Evolutionary conservation across 768 basidiomycete species (phyloP).

Genomic region (Trametes cingulata): DNA sequence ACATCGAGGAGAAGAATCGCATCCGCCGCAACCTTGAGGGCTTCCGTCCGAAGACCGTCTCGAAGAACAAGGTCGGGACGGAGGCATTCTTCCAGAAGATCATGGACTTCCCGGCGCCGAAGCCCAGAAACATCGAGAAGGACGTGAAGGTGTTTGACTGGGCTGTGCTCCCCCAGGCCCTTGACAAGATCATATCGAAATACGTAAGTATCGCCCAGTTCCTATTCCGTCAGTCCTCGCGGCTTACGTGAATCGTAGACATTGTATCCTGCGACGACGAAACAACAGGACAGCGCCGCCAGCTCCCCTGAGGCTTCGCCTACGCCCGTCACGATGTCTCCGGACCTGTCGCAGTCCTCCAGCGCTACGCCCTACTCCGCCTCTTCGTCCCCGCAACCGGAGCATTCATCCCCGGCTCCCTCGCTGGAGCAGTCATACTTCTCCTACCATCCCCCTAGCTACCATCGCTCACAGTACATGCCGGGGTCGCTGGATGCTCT

Average conservation of each 20-base stretch:
- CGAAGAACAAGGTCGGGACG: constrained; percentile 77
- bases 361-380: constrained; percentile 8
- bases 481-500: background rate
- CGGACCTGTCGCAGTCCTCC: constrained; percentile 5
- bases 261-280: constrained; percentile 12
- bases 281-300: constrained; percentile 5
- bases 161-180: constrained; percentile 65
- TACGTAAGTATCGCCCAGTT: constrained; percentile 53
- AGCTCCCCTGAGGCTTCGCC: background rate
- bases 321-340: constrained; percentile 7
- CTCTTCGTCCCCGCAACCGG: constrained; percentile 8
- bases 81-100: constrained; percentile 93
- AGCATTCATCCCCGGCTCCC: constrained; percentile 1
- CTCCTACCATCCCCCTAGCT: constrained; percentile 5
- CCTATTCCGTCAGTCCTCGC: background rate
- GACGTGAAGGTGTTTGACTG: constrained; percentile 89
- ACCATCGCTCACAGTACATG: constrained; percentile 4
- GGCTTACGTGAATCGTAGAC: constrained; percentile 1
- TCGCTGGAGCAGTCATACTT: constrained; percentile 7
- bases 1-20: constrained; percentile 95
- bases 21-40: constrained; percentile 94
- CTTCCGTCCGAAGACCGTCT: constrained; percentile 86
- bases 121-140: constrained; percentile 96
- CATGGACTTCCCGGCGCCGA: constrained; percentile 94
- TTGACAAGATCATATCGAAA: constrained; percentile 83